Percentiles rank a stretch among this genome's conserved stretches.
Conservation (phyloP, 2,329 filamentous ascomycete species). For the Botrytis fragariae region DNA sequence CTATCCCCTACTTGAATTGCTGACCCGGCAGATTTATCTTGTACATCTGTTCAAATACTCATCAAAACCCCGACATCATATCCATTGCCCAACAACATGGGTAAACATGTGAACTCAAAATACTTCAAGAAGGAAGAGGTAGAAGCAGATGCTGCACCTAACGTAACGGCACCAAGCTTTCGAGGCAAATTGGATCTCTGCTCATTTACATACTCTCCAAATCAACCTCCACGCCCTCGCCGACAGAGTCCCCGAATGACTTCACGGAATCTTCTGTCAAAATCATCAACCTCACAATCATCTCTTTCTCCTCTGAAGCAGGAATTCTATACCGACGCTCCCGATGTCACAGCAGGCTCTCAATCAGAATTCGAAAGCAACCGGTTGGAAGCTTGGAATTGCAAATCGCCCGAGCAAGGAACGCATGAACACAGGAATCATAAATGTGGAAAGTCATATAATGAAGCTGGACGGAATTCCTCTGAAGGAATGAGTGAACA, state of each 20-base stretch:
- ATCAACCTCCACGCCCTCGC: not conserved
- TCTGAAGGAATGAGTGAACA: not conserved
- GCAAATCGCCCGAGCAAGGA: not conserved
- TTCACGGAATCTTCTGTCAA: not conserved
- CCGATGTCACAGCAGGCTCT: not conserved
- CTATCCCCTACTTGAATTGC: not conserved
- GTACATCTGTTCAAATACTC: not conserved
- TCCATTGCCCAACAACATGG: not conserved
- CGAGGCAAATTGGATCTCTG: conserved; percentile 32
- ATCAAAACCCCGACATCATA: not conserved
- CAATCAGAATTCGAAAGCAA: not conserved
- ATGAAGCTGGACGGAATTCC: no score
- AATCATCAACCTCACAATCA: not conserved
- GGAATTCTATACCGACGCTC: not conserved
- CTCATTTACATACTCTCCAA: conserved; percentile 28
- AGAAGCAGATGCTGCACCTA: not conserved
- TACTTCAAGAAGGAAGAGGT: not conserved
- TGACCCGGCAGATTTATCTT: conserved; percentile 2
- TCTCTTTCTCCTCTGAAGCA: not conserved
- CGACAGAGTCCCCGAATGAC: conserved; percentile 15
- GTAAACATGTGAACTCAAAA: not conserved
- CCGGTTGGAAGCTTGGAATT: not conserved
- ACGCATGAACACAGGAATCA: not conserved
- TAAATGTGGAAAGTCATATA: not conserved
- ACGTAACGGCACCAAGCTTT: conserved; percentile 28